Evolutionary conservation across 441 rosid genomes (phyloP).

Genomic region (Pelargonium myrrhifolium): DNA sequence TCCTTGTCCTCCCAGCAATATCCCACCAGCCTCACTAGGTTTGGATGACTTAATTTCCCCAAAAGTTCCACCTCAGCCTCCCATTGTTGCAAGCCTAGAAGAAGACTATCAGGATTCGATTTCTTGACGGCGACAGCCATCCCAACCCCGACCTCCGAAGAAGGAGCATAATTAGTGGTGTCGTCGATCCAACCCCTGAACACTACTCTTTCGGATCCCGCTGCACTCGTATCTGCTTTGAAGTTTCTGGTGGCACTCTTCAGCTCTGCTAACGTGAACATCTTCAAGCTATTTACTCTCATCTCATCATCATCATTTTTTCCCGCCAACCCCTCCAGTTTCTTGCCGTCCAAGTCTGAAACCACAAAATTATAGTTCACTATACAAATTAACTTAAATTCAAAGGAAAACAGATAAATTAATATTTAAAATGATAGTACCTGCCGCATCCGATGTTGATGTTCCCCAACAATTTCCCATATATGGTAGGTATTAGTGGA

Average conservation of each 20-base stretch:
- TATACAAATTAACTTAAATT: too few species aligned
- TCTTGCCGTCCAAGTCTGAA: too few species aligned
- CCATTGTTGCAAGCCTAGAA: slow-evolving; percentile 16
- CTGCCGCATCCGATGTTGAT: not conserved
- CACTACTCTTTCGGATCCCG: slow-evolving; percentile 20
- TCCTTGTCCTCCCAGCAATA: slow-evolving; percentile 24
- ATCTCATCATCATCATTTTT: too few species aligned
- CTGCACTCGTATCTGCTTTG: slow-evolving; percentile 10
- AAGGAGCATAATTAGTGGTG: slow-evolving; percentile 17
- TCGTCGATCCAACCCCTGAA: slow-evolving; percentile 24
- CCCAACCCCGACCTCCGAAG: slow-evolving; percentile 18
- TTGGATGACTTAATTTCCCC: slow-evolving; percentile 20
- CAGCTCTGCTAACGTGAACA: slow-evolving; percentile 21
- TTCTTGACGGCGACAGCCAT: slow-evolving; percentile 24
- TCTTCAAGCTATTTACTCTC: slow-evolving; percentile 10
- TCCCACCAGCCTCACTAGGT: slow-evolving; percentile 18
- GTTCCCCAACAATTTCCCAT: not conserved
- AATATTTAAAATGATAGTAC: too few species aligned
- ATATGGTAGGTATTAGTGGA: too few species aligned
- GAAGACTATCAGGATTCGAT: slow-evolving; percentile 23
- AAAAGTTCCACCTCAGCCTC: slow-evolving; percentile 18
- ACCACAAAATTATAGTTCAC: too few species aligned
- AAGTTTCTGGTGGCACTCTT: slow-evolving; percentile 21
- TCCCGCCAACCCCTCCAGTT: too few species aligned
- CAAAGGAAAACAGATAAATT: too few species aligned